Percentiles rank a stretch among this genome's conserved stretches.
phyloP scores from a whole-genome alignment of 1,139 yeast species.

The Blastobotrys elegans region DNA sequence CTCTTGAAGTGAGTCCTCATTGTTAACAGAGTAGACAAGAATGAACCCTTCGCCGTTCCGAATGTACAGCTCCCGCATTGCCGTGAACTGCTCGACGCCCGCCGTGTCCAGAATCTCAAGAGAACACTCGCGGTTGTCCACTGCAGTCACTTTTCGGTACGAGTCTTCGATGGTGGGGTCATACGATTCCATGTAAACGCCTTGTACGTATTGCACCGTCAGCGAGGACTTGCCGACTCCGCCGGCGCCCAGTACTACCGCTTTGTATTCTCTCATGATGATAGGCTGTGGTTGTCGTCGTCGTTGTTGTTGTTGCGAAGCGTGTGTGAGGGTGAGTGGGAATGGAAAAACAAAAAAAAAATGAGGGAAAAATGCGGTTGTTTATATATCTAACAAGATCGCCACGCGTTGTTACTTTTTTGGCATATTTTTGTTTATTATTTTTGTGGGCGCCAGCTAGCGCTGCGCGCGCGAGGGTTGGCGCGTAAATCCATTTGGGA shows the following conservation, averaged over 20 bases:
- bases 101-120: conserved; percentile 45
- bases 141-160: conserved; percentile 37
- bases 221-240: conserved; percentile 96
- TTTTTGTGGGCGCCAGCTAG: background rate
- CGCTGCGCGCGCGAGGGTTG: background rate
- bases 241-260: conserved; percentile 96
- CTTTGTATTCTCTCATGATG: conserved; percentile 46
- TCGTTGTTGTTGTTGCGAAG: background rate
- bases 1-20: conserved; percentile 75
- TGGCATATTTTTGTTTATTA: background rate
- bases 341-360: background rate
- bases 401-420: background rate
- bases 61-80: conserved; percentile 61
- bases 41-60: conserved; percentile 43
- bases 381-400: background rate
- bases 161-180: conserved; percentile 91
- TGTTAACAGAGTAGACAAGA: conserved; percentile 78
- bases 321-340: background rate
- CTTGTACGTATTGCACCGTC: conserved; percentile 43
- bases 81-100: conserved; percentile 44
- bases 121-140: conserved; percentile 38
- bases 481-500: too few relatives aligned
- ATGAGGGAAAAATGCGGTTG: background rate
- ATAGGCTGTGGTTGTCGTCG: background rate
- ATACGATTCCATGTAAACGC: conserved; percentile 74